Percentiles rank a stretch among this genome's conserved stretches.
Conservation (phyloP, 2,329 filamentous ascomycete genomes). For the Magnaporthiopsis incrustans region DNA sequence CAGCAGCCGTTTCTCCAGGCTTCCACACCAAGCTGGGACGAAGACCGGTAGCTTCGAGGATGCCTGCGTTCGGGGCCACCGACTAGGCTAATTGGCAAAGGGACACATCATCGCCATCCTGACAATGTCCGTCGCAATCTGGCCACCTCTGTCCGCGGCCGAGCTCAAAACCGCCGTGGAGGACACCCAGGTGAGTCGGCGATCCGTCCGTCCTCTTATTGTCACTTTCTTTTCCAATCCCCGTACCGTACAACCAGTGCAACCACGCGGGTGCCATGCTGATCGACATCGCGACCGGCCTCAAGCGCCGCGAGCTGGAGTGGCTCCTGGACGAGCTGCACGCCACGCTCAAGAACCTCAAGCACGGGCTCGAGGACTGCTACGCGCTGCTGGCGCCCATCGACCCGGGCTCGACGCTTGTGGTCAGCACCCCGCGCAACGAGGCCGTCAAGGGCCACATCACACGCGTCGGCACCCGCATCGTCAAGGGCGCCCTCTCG, state of each 20-base stretch:
- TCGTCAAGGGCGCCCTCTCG: constrained; percentile 80
- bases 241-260: background rate
- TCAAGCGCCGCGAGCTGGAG: constrained; percentile 41
- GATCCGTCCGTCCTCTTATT: background rate
- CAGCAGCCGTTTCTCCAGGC: background rate
- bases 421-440: constrained; percentile 77
- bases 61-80: background rate
- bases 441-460: constrained; percentile 90
- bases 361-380: constrained; percentile 75
- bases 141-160: constrained; percentile 43
- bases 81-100: background rate
- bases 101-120: background rate
- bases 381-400: constrained; percentile 76
- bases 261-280: constrained; percentile 17
- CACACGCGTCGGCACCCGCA: constrained; percentile 80
- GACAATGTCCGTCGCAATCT: constrained; percentile 51
- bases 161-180: constrained; percentile 43
- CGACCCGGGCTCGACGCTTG: constrained; percentile 80
- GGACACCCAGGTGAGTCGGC: constrained; percentile 39
- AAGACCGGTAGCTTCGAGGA: background rate
- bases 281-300: constrained; percentile 17
- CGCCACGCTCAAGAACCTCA: constrained; percentile 39
- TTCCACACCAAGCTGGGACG: constrained; percentile 21
- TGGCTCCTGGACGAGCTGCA: constrained; percentile 47
- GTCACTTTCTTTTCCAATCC: too few species aligned